Percentiles rank a stretch among this genome's conserved stretches.
Evolutionary conservation across 345 rosid genomes (phyloP).

Genomic region (Gossypium anomalum): DNA sequence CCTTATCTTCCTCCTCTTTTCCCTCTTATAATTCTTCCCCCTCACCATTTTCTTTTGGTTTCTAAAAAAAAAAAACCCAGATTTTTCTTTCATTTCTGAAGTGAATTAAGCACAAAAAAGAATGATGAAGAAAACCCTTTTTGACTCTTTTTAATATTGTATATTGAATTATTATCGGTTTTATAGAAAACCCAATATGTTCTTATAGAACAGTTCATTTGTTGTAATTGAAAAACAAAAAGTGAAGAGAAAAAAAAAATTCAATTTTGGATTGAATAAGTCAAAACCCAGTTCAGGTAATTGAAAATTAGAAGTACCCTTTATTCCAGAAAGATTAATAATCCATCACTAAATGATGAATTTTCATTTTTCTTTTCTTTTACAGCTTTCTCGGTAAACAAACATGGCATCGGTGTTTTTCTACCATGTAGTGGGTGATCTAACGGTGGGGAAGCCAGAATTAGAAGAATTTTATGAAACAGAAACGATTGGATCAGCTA

Average conservation of each 20-base stretch:
- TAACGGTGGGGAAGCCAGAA: conserved; percentile 98
- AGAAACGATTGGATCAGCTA: conserved; percentile 78
- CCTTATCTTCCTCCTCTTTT: background rate
- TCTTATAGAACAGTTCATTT: background rate
- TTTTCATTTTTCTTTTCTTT: background rate
- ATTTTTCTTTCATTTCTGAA: background rate
- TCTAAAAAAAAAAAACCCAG: background rate
- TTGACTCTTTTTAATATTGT: background rate
- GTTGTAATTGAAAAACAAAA: too few relatives aligned
- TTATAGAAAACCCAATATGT: background rate
- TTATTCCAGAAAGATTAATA: background rate
- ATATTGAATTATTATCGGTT: background rate
- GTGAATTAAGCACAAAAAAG: background rate
- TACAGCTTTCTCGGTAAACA: background rate
- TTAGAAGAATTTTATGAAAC: conserved; percentile 76
- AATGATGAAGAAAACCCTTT: background rate
- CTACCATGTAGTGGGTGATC: conserved; percentile 94
- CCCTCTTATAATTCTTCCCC: background rate
- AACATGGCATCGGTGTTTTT: conserved; percentile 84
- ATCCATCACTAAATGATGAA: too few relatives aligned
- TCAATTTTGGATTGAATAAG: background rate
- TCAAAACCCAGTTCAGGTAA: background rate
- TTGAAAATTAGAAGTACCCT: background rate
- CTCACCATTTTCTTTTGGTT: background rate
- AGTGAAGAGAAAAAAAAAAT: background rate